Base-by-base conservation (phyloP, 805 yeast genomes). In the Lipomyces starkeyi region DNA sequence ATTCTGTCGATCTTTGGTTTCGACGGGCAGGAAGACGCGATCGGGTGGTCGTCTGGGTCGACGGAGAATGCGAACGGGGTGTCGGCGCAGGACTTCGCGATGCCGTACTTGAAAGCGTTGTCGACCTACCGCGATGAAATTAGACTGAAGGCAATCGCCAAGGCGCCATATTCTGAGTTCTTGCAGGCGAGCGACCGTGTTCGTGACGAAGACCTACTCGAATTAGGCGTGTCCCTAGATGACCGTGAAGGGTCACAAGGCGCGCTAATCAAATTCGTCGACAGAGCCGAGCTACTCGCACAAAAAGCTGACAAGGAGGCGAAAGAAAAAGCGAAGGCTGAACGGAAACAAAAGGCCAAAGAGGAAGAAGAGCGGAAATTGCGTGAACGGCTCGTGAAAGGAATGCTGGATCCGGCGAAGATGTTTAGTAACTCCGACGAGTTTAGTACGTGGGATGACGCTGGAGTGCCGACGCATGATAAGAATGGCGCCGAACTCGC, bases 191-290 rank as follows among this genome's bases (percentile, higher is more conserved):
- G 93, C 66, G 99, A 95, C 78, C 78, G 81, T 6, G 78, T 95
- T 27, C 86, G 99, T 74, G 87, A 89, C 73, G 79, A 84, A 20
- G 95, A 90, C 52, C 80, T 95, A 73, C 80, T 92, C 68, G 84
- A 86, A 32, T 80, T 93, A 69, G 95, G 96, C 35, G 89, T 95
- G 55, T 87, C 96, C 0, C 82, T 95, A 64, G 98, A 94, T 77
- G 99, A 95, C 79, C 87, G 98, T 75, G 89, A 85, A 68, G 73
- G 69, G 17, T 72, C 65, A 13, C 86, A 85, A 74, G 84, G 88
- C n/a, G 93, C 98, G 0, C 83, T 95, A 68, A 84, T 95, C 58
- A 95, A 95, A 79, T 90, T 94, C 74, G 82, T 95, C 71, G 98
- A 94, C 77, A 87, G 86, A 76, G 83, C 81, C 52, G 94, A 89